Evolutionary conservation across 768 basidiomycete species (phyloP), one percentile per base, ranked within the genome.

Genomic region (Kwoniella sp.): DNA sequence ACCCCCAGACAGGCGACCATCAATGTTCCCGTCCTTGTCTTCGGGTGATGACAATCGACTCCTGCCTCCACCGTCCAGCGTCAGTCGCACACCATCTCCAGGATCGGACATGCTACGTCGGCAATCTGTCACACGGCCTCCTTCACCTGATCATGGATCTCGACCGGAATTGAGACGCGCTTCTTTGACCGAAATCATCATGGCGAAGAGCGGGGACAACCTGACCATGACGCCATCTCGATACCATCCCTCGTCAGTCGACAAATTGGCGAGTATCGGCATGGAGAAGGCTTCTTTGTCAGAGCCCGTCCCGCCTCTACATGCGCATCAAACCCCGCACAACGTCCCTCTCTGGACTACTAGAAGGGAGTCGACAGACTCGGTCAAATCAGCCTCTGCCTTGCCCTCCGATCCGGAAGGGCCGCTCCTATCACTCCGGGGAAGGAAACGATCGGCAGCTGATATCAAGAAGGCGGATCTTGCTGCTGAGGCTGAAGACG

Each of bases 181-280:
- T 0, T 72, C 70, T 13, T 50, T 76, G 29, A 72, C 73, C 2
- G 75, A 74, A 34, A 66, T 74, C 28, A 72, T 76, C 38, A 70
- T 53, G 56, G 64, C 68, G 4, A 67, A 71, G 26, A 59, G 65
- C 5, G 74, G 74, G 9, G 74, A 75, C 52, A 72, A 68, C 26
- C 34, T 72, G 17, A 58, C 68, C 4, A 61, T 71, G 55, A 65
- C 65, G 7, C 37, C 54, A 17, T 51, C 57, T 25, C 38, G 68
- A 29, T 68, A 45, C 50, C 29, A 34, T 7, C 4, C 61, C 20
- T 50, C n/a, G n/a, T n/a, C 28, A 31, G 23, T 54, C 50, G 29
- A 31, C 17, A 51, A 25, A 38, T 23, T 37, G n/a, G 26, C 47
- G 2, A 63, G 61, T 52, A 54, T 69, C 11, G 52, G 55, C 9